A percentile compares a stretch with the other conserved stretches of the same genome.
Conservation (phyloP, 2,329 filamentous ascomycete genomes). For the Xylariales sp. region DNA sequence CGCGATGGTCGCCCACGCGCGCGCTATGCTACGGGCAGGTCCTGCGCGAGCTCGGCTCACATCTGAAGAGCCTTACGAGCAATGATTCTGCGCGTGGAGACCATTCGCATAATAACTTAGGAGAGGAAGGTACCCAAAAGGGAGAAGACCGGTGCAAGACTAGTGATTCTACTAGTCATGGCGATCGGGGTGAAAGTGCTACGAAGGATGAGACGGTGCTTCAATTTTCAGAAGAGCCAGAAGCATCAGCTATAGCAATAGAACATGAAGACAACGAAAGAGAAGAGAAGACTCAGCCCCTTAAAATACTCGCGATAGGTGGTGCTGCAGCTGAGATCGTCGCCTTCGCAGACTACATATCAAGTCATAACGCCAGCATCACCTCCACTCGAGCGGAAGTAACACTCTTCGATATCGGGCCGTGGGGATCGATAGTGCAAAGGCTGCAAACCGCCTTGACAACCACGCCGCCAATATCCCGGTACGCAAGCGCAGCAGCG, state of each 20-base stretch:
- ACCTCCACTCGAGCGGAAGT: conserved; percentile 54
- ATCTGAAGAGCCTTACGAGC: conserved; percentile 25
- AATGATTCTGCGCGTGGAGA: background rate
- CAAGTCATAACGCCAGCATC: conserved; percentile 9
- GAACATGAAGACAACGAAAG: background rate
- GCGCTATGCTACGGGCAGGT: conserved; percentile 81
- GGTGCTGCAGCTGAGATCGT: conserved; percentile 72
- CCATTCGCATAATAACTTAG: background rate
- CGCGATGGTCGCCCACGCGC: conserved; percentile 89
- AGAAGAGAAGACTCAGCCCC: conserved; percentile 16
- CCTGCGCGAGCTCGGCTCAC: conserved; percentile 54
- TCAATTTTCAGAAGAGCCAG: background rate
- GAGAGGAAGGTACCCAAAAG: background rate
- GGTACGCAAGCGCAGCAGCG: conserved; percentile 62
- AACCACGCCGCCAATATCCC: conserved; percentile 61
- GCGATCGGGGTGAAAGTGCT: background rate
- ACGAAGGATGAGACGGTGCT: background rate
- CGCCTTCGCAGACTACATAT: conserved; percentile 61
- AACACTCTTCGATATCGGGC: conserved; percentile 82
- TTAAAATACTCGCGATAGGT: conserved; percentile 62
- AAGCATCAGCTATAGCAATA: background rate
- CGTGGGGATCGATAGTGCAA: conserved; percentile 75
- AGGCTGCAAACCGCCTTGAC: conserved; percentile 69
- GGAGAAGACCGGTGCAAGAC: background rate
- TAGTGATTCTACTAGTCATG: no score